Evolutionary conservation across 164 flowering plant species (phyloP).

Genomic region (Vitis vinifera): ASM3070453v1 NC_081822.1:2666001-2666500

Average conservation of each 20-base stretch:
- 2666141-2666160: slow-evolving; percentile 50
- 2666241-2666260: slow-evolving; percentile 28
- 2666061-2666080: slow-evolving; percentile 46
- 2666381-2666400: slow-evolving; percentile 77
- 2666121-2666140: slow-evolving; percentile 33
- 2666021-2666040: slow-evolving; percentile 1
- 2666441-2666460: background rate
- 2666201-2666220: background rate
- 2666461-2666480: background rate
- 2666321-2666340: slow-evolving; percentile 61
- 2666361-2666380: slow-evolving; percentile 78
- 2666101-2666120: slow-evolving; percentile 42
- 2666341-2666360: slow-evolving; percentile 58
- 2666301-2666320: slow-evolving; percentile 75
- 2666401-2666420: slow-evolving; percentile 46
- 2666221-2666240: background rate
- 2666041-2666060: slow-evolving; percentile 7
- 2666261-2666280: slow-evolving; percentile 62
- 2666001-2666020: slow-evolving; percentile 31
- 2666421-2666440: background rate
- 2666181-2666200: background rate
- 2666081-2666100: slow-evolving; percentile 21
- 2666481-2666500: slow-evolving; percentile 17
- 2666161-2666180: background rate
- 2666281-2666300: slow-evolving; percentile 72